Percentiles rank a stretch among this genome's conserved stretches.
These are phyloP conservation scores for Penicillium hesseltinei DNA, from an alignment of 2,329 filamentous ascomycete species.

Conservation along the genomic window DNA sequence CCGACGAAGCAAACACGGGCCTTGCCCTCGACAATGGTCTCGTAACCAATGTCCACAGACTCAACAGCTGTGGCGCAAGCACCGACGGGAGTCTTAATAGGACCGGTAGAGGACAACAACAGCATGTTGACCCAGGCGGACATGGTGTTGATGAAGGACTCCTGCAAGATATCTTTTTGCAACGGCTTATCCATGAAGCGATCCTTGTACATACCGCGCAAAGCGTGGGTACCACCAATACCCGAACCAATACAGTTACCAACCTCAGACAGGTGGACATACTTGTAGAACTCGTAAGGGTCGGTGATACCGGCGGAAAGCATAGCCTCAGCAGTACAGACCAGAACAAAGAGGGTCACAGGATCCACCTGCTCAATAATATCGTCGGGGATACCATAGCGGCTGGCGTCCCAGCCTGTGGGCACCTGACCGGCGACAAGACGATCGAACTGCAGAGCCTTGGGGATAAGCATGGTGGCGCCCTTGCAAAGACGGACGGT, in stretches of 20 bases:
- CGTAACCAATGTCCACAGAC: slow-evolving; percentile 95
- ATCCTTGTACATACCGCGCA: slow-evolving; percentile 98
- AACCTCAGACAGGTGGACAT: slow-evolving; percentile 95
- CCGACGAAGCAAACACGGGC: slow-evolving; percentile 95
- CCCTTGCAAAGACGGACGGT: slow-evolving; percentile 94
- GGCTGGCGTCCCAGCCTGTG: slow-evolving; percentile 94
- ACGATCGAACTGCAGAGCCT: slow-evolving; percentile 94
- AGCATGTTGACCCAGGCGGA: slow-evolving; percentile 99
- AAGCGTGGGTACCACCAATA: slow-evolving; percentile 89
- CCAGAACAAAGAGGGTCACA: slow-evolving; percentile 90
- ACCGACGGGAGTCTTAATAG: slow-evolving; percentile 97
- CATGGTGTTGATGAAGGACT: slow-evolving; percentile 99
- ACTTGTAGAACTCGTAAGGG: slow-evolving; percentile 99
- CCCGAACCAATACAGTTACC: slow-evolving; percentile 98
- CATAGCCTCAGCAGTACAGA: slow-evolving; percentile 88
- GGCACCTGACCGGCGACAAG: slow-evolving; percentile 96
- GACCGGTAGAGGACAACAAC: slow-evolving; percentile 90
- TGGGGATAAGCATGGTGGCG: slow-evolving; percentile 90
- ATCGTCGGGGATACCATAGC: slow-evolving; percentile 94
- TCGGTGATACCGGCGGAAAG: slow-evolving; percentile 94
- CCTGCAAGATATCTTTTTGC: slow-evolving; percentile 97
- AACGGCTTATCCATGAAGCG: slow-evolving; percentile 94
- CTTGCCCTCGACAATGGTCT: slow-evolving; percentile 98
- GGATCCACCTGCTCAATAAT: slow-evolving; percentile 98
- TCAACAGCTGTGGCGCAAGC: slow-evolving; percentile 97